Evolutionary conservation across 768 basidiomycete genomes (phyloP), one percentile per base, ranked within the genome.

Genomic region (Amanita rubescens): DNA sequence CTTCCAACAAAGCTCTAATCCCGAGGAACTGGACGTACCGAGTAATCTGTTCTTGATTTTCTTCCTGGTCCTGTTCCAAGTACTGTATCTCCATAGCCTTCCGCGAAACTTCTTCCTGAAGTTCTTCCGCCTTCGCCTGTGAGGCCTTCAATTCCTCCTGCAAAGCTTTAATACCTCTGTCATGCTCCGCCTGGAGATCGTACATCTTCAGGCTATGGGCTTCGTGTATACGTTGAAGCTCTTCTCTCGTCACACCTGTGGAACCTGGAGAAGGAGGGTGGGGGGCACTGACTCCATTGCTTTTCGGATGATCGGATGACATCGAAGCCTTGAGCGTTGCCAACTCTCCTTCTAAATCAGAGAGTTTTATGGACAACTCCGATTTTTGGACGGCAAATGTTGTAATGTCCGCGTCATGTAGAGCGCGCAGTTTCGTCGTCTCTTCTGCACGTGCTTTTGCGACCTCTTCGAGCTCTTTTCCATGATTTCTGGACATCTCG

Each of bases 21-120:
- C 76, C 73, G 69, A 81, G 82, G 60, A 79, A 69, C 63, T 70
- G 72, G 63, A 82, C 86, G 71, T 86, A 91, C 89, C 84, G 80
- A 62, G 82, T 82, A 53, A 90, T 83, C 55, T 82, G 78, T 62
- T 88, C 86, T 59, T 83, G 76, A 56, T 62, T 80, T 59, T 92
- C 90, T 38, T 90, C 87, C 63, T 86, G 81, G 22, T 90, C 87
- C 64, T 82, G 79, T 63, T 89, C 88, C 53, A 89, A 75, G 67
- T 84, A 87, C 58, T 81, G 75, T 43, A 91, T 85, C 69, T 92
- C 90, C 87, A 92, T 84, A 54, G 76, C 75, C 67, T 89, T 90
- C 56, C 85, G 76, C 5, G 69, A 73, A 49, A 87, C 69, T 57
- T 87, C 82, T 54, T 77, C 72, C 60, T 82, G 74, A 42, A 84